These are phyloP conservation scores for Pichia sporocuriosa DNA, from an alignment of 805 yeast species.

Conservation along the genomic window DNA sequence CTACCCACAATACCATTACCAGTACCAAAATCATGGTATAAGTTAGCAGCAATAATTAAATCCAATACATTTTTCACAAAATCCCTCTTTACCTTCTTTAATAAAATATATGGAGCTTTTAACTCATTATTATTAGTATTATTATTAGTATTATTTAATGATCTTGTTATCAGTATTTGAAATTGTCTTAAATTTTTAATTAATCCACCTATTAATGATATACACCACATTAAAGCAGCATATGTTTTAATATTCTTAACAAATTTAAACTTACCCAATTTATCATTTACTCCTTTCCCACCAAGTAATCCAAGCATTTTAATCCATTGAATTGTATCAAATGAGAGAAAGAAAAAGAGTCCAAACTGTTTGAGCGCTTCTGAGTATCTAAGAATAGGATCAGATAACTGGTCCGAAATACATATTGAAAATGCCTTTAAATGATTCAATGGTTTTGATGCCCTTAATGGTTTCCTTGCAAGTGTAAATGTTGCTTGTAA, in stretches of 20 bases:
- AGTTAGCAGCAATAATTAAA: constrained; percentile 65
- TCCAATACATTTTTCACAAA: constrained; percentile 75
- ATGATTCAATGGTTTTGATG: constrained; percentile 73
- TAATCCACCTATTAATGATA: constrained; percentile 60
- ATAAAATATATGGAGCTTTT: constrained; percentile 33
- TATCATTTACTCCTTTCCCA: constrained; percentile 18
- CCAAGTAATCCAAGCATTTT: constrained; percentile 51
- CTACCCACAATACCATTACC: constrained; percentile 78
- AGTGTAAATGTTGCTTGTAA: constrained; percentile 9
- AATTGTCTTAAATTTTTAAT: constrained; percentile 51
- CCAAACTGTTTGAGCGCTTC: constrained; percentile 52
- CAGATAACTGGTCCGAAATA: constrained; percentile 63
- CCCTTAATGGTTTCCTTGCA: constrained; percentile 71
- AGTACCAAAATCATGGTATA: constrained; percentile 50
- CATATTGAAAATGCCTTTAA: constrained; percentile 62
- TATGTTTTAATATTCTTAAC: constrained; percentile 44
- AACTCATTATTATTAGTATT: constrained; percentile 21
- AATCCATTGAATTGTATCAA: constrained; percentile 60
- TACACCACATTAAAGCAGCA: constrained; percentile 71
- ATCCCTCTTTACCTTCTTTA: constrained; percentile 46
- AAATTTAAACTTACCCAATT: constrained; percentile 1
- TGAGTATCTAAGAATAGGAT: constrained; percentile 45
- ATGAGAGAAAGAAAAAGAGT: constrained; percentile 53
- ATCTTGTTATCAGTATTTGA: constrained; percentile 35
- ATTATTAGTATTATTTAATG: constrained; percentile 12